Evolutionary conservation across 2,329 filamentous ascomycete genomes (phyloP).

Genomic region (Exserohilum turcica): DNA sequence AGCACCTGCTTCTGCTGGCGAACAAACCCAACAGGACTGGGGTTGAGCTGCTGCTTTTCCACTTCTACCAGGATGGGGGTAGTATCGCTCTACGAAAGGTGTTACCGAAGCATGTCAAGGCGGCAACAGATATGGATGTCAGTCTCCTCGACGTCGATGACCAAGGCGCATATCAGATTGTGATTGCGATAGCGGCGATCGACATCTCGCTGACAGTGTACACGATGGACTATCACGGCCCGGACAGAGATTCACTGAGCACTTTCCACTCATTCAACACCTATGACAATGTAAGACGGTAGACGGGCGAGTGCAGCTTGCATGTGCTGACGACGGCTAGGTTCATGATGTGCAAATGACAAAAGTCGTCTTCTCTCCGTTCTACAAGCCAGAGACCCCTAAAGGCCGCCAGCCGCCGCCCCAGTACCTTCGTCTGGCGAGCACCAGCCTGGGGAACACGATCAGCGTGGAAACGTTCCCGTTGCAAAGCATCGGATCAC

Average conservation of each 20-base stretch:
- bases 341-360: constrained; percentile 63
- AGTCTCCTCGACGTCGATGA: constrained; percentile 66
- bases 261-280: constrained; percentile 57
- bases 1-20: constrained; percentile 60
- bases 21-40: constrained; percentile 62
- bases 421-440: constrained; percentile 76
- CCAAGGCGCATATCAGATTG: constrained; percentile 72
- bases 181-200: constrained; percentile 78
- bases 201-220: constrained; percentile 79
- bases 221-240: constrained; percentile 72
- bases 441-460: constrained; percentile 78
- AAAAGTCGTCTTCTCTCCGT: constrained; percentile 55
- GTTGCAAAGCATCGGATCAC: constrained; percentile 59
- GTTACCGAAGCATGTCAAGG: constrained; percentile 71
- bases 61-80: constrained; percentile 64
- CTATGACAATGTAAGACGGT: constrained; percentile 56
- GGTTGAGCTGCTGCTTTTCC: constrained; percentile 60
- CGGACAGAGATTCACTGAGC: constrained; percentile 51
- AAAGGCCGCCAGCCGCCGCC: constrained; percentile 45
- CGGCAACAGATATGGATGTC: constrained; percentile 78
- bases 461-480: constrained; percentile 81
- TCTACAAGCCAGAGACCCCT: constrained; percentile 46
- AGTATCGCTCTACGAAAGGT: constrained; percentile 58
- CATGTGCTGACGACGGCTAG: constrained; percentile 19
- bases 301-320: neutral